These are phyloP conservation scores for Backusella mclennaniae DNA, from an alignment of 192 early-diverging fungal genomes.

Conservation along the genomic window DNA sequence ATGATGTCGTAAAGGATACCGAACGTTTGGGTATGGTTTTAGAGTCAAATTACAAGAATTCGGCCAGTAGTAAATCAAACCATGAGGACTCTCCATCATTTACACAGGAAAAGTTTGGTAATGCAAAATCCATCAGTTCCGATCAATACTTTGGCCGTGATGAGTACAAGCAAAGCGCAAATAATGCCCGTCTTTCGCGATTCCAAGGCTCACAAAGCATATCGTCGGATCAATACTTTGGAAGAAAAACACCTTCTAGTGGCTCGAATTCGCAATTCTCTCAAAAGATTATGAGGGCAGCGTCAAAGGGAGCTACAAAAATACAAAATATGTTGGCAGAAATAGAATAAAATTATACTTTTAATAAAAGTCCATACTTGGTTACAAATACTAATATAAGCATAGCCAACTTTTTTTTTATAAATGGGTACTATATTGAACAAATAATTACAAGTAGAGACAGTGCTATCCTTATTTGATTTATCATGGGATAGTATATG, in stretches of 20 bases:
- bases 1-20: background rate
- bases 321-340: slow-evolving; percentile 37
- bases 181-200: slow-evolving; percentile 49
- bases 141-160: slow-evolving; percentile 91
- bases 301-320: slow-evolving; percentile 47
- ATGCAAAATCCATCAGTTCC: slow-evolving; percentile 85
- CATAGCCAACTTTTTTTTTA: too few species aligned
- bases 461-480: too few species aligned
- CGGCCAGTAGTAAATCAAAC: background rate
- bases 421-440: too few species aligned
- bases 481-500: too few species aligned
- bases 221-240: slow-evolving; percentile 83
- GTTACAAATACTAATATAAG: too few species aligned
- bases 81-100: background rate
- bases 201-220: slow-evolving; percentile 80
- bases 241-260: slow-evolving; percentile 31
- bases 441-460: too few species aligned
- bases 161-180: slow-evolving; percentile 56
- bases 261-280: slow-evolving; percentile 32
- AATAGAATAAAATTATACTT: background rate
- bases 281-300: slow-evolving; percentile 46
- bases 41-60: background rate
- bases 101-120: slow-evolving; percentile 78
- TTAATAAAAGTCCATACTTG: too few species aligned
- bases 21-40: slow-evolving; percentile 1